Evolutionary conservation across 768 basidiomycete genomes (phyloP).

Genomic region (Tricholoma furcatifolium): DNA sequence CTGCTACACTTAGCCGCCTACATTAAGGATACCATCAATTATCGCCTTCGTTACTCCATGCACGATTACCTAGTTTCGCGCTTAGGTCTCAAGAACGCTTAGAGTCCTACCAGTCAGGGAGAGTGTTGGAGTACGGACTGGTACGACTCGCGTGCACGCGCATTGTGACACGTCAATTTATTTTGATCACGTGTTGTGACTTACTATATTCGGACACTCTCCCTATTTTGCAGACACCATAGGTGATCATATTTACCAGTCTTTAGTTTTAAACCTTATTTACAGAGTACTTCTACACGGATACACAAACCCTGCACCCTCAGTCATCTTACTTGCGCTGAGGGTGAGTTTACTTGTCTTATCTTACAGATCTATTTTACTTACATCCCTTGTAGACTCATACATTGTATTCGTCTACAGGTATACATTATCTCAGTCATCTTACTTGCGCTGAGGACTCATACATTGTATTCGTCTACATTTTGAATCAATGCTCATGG

Average conservation of each 20-base stretch:
- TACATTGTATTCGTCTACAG: too few relatives aligned
- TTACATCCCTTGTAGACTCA: too few relatives aligned
- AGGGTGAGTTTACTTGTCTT: background rate
- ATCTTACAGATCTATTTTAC: background rate
- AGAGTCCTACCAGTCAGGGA: constrained; percentile 1
- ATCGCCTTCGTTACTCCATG: constrained; percentile 10
- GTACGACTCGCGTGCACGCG: too few relatives aligned
- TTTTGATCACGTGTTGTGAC: too few relatives aligned
- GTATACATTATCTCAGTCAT: too few relatives aligned
- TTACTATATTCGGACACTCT: too few relatives aligned
- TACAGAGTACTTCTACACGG: background rate
- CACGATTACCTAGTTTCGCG: background rate
- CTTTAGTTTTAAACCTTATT: background rate
- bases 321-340: background rate
- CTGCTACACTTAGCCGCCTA: constrained; percentile 10
- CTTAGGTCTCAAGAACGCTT: background rate
- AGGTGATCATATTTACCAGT: background rate
- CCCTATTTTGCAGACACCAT: too few relatives aligned
- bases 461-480: too few relatives aligned
- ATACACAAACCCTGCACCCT: background rate
- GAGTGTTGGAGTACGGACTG: constrained; percentile 2
- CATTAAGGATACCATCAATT: background rate
- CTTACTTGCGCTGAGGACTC: too few relatives aligned
- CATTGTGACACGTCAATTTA: too few relatives aligned
- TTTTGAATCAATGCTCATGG: too few relatives aligned